Base-by-base conservation (phyloP, 495 filamentous ascomycete genomes). In the Xylaria palmicola region DNA sequence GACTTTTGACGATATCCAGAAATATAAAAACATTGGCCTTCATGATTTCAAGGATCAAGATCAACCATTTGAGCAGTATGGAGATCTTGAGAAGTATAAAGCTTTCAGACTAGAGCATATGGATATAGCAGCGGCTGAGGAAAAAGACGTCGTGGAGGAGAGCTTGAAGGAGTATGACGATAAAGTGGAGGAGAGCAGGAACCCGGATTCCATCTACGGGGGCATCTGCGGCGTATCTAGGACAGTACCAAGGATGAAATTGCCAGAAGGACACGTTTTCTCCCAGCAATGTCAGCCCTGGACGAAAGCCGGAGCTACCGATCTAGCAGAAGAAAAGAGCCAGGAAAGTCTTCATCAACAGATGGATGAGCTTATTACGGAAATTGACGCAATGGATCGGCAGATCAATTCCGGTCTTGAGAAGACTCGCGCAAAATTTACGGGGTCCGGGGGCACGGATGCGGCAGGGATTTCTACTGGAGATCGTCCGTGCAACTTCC, bases 11-110 rank as follows among this genome's bases (percentile, higher is more conserved):
- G 74, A 76, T 49, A 63, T 74, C 20, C 56, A 69, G 22, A 70
- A 74, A 45, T 76, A 77, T 50, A 62, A 72, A 41, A 59, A 69
- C 6, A 65, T 63, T 32, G 49, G 49, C 34, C 68, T 72, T 19
- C 65, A 72, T 13, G 74, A 77, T 36, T 40, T 69, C 12, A 56
- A 72, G 39, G 64, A 39, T 20, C 59, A 70, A 41, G 65, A 71
- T 13, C 62, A 32, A 3, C 59, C 63, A 3, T 67, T 65, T n/a
- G 50, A 65, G 49, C 62, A 67, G 44, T 68, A 71, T 47, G 68
- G 63, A 39, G 73, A 73, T 15, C 66, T 77, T 7, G 65, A 70
- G 4, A 55, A 65, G 19, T 71, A 75, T 40, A 68, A 63, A 22
- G 37, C 64, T 10, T 65, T 68, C 36, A 62, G 30, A 6, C 32